Base-by-base conservation (phyloP, 78 protist genomes). In the Emiliania huxleyi region DNA sequence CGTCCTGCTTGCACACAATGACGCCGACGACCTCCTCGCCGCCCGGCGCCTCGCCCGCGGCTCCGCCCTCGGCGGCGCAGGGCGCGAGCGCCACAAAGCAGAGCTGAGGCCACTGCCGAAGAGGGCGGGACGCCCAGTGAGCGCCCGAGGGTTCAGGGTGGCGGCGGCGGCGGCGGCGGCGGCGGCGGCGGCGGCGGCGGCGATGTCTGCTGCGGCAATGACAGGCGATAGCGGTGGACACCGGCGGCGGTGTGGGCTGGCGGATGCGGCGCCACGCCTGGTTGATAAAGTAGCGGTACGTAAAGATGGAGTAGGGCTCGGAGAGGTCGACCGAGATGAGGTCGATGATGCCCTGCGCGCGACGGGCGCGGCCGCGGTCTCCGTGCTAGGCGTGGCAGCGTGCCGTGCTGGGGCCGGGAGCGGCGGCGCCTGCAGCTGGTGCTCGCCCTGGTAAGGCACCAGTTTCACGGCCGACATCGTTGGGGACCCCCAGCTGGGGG, bases 241-340 rank as follows among this genome's bases (percentile, higher is more conserved):
- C n/a, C n/a, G n/a, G n/a, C n/a, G n/a, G n/a, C n/a, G n/a, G n/a
- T n/a, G n/a, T n/a, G n/a, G n/a, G n/a, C n/a, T n/a, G n/a, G n/a
- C n/a, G n/a, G n/a, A n/a, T n/a, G n/a, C n/a, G n/a, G n/a, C n/a
- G n/a, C n/a, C n/a, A n/a, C 62, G 15, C 62, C 15, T 52, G 90
- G 52, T 94, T 56, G 87, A 98, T 43, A 87, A 98, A 98, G 90
- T 96, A 98, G n/a, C 98, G 79, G 91, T 98, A 98, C 0, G 99
- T 98, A 71, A 95, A 98, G 87, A 97, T 91, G 29, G 97, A 88
- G 94, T 98, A 98, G 29, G 99, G 99, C 95, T 98, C 99, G 26
- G 97, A 94, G 21, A 98, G 96, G 37, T 96, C 97, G 29, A 46
- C 37, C 6, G 93, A 94, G n/a, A 97, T 96, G 55, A 97, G 75